phyloP scores from a whole-genome alignment of 768 basidiomycete genomes.

The Lactifluus pinguis region DNA sequence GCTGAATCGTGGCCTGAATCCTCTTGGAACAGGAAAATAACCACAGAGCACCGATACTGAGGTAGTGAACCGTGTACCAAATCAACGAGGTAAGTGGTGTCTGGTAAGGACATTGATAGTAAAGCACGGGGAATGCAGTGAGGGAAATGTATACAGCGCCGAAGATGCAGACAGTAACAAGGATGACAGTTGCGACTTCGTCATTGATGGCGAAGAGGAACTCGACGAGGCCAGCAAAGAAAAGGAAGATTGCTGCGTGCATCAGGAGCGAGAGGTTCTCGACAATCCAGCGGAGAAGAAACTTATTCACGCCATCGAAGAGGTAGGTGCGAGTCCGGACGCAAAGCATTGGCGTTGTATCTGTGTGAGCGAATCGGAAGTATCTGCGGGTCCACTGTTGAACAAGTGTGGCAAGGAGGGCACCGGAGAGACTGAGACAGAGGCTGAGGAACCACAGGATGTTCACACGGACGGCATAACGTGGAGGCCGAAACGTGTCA shows the following conservation, averaged over 20 bases:
- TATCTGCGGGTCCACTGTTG: slow-evolving; percentile 14
- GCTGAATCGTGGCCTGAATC: background rate
- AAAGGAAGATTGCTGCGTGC: background rate
- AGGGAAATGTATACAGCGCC: background rate
- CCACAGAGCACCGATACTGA: background rate
- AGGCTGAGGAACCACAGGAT: slow-evolving; percentile 19
- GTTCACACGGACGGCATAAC: slow-evolving; percentile 7
- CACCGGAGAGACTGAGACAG: slow-evolving; percentile 3
- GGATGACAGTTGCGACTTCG: background rate
- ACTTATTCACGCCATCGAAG: background rate
- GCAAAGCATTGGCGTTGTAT: background rate
- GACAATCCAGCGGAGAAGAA: slow-evolving; percentile 1
- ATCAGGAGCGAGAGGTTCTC: background rate
- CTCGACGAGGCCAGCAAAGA: background rate
- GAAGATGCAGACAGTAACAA: background rate
- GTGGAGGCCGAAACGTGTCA: background rate
- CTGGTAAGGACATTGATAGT: background rate
- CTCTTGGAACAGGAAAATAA: background rate
- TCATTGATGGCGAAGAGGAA: background rate
- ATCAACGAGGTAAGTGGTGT: background rate
- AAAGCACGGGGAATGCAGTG: background rate
- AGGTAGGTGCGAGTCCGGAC: slow-evolving; percentile 9
- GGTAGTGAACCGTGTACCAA: background rate
- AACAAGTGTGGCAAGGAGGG: slow-evolving; percentile 10
- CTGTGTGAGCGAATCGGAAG: background rate